Evolutionary conservation across 2,329 filamentous ascomycete genomes (phyloP), one percentile per base, ranked within the genome.

Genomic region (Trichoderma atrobrunneum): DNA sequence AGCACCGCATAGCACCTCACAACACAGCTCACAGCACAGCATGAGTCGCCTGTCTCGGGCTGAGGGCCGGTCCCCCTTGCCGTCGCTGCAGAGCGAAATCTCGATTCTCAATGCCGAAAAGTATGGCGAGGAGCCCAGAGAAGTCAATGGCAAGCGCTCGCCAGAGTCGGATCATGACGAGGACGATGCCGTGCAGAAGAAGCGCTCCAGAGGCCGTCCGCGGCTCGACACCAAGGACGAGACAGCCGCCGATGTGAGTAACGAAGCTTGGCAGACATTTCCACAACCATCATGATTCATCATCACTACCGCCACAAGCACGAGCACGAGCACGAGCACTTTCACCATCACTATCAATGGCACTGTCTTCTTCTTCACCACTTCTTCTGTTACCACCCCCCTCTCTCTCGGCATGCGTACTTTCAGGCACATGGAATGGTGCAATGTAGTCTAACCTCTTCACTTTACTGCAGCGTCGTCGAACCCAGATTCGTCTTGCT

Each of bases 401-500:
- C 21, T 54, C 48, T 54, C 48, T 21, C n/a, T 51, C 12, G 43
- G n/a, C 43, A 51, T 51, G n/a, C 43, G 4, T 8, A 4, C 24
- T 28, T 56, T 2, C 16, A 21, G 32, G 18, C 54, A 61, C 36
- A 64, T 57, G 21, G 21, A 3, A 28, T 24, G 24, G 24, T 43
- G 30, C 32, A 43, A 62, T 48, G 30, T 24, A 26, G 5, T 70
- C 77, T 80, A 72, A 81, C 74, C 21, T 32, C 24, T 74, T 73
- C 26, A 60, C 36, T 2, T 12, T 6, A 10, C 14, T 54, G 32
- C 54, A 93, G 92, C 91, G 93, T 74, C 91, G 94, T 67, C 89
- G 94, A 70, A 95, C 93, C 6, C 94, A 97, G 79, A 96, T 97
- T 74, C 90, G 94, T 28, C 87, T 95, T 70, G 94, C 94, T 2